Base-by-base conservation (phyloP, 805 yeast species). In the Candida argentea region DNA sequence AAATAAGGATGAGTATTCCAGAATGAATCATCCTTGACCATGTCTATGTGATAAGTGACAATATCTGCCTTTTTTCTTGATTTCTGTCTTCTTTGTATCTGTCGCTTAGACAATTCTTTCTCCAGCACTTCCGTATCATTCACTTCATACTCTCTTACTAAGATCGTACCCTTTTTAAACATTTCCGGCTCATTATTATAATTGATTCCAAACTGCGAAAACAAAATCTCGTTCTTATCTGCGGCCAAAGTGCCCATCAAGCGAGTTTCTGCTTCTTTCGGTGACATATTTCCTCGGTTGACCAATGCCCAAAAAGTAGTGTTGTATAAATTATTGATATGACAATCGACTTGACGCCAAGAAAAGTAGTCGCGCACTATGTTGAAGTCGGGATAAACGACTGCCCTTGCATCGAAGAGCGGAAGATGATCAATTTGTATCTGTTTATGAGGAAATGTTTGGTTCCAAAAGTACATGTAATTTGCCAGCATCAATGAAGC, bases 291-390 rank as follows among this genome's bases (percentile, higher is more conserved):
- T 11, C 91, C 86, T 36, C 68, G 62, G 12, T 60, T 47, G 0
- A 91, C 89, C 43, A 91, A 61, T 5, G 73, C 63, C 98, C 98
- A 91, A 49, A 91, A 91, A 1, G 85, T 63, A 0, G 98, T 91
- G 47, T 91, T 91, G 60, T 89, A 91, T 34, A 91, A 55, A 50
- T 91, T 91, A 51, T 91, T 91, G 31, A 91, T 91, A 55, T 91
- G 98, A 28, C 91, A 91, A 48, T 91, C 98, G 1, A 79, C 97
- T 48, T 84, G 96, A 39, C 98, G 67, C 98, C 98, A 91, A 32
- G 81, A 61, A 38, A 91, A 69, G 48, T 91, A 91, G 50, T 89
- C 97, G 31, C 83, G 63, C 2, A 89, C 61, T 1, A 61, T 55
- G 4, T 57, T 43, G 11, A 60, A 38, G 30, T 66, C 72, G 0